Evolutionary conservation across 23 red algal species (phyloP).

Genomic region (Gracilaria domingensis): DNA sequence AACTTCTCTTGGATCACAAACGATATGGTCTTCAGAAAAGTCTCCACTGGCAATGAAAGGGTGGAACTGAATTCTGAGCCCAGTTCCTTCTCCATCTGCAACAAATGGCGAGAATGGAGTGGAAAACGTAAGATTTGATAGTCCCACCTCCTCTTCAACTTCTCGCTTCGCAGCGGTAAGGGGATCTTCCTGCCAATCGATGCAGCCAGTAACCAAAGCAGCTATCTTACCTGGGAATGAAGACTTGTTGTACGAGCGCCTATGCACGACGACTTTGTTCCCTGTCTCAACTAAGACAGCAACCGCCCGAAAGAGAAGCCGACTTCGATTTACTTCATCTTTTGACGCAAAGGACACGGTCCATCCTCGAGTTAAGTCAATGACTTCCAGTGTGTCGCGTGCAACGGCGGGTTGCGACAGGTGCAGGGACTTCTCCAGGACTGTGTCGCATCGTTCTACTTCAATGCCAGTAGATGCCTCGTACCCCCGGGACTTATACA

Average conservation of each 20-base stretch:
- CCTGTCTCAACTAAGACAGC: conserved; percentile 63
- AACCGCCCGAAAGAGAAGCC: conserved; percentile 63
- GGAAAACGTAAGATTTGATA: conserved; percentile 29
- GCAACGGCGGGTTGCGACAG: neutral
- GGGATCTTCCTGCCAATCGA: conserved; percentile 60
- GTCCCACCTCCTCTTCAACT: conserved; percentile 57
- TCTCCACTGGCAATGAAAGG: conserved; percentile 57
- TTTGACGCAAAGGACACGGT: conserved; percentile 38
- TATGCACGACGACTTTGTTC: conserved; percentile 54
- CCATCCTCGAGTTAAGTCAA: conserved; percentile 64
- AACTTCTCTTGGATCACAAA: conserved; percentile 55
- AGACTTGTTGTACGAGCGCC: conserved; percentile 50
- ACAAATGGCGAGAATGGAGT: conserved; percentile 53
- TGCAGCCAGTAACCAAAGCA: conserved; percentile 55
- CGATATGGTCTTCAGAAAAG: conserved; percentile 43
- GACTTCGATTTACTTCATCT: conserved; percentile 1
- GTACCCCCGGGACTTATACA: conserved; percentile 50
- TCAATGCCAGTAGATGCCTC: conserved; percentile 29
- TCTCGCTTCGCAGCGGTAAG: conserved; percentile 62
- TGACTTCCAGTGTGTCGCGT: conserved; percentile 34
- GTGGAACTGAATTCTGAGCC: conserved; percentile 57
- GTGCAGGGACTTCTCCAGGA: conserved; percentile 52
- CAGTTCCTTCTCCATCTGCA: conserved; percentile 38
- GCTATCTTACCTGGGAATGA: conserved; percentile 44
- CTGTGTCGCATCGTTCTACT: conserved; percentile 57